A percentile compares a stretch with the other conserved stretches of the same genome.
These are phyloP conservation scores for Teunomyces pallodes DNA, from an alignment of 805 yeast genomes.

Conservation along the genomic window DNA sequence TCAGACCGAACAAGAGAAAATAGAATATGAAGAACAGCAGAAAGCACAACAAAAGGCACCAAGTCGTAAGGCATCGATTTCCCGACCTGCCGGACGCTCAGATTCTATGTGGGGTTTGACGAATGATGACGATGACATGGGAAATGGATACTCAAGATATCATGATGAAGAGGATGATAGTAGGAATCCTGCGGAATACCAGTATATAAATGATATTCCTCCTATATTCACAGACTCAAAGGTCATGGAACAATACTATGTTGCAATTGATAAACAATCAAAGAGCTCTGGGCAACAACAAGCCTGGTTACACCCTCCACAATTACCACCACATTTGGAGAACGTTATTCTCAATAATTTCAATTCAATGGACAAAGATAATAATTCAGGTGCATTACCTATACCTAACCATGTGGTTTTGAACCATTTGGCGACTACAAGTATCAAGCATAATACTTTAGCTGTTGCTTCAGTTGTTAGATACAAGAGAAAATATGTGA, in stretches of 20 bases:
- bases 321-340: conserved; percentile 94
- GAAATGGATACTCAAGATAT: conserved; percentile 73
- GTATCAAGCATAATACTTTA: conserved; percentile 87
- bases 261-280: conserved; percentile 69
- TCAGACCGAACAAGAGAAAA: conserved; percentile 17
- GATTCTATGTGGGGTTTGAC: conserved; percentile 66
- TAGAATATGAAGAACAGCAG: conserved; percentile 16
- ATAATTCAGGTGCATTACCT: conserved; percentile 84
- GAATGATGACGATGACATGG: conserved; percentile 77
- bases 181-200: conserved; percentile 15
- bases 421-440: conserved; percentile 93
- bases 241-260: conserved; percentile 82
- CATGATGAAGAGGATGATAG: conserved; percentile 52
- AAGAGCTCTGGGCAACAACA: conserved; percentile 56
- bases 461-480: conserved; percentile 92
- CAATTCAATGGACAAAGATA: conserved; percentile 59
- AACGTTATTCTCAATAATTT: conserved; percentile 83
- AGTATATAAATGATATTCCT: conserved; percentile 69
- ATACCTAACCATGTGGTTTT: conserved; percentile 94
- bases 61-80: conserved; percentile 30
- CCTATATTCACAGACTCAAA: conserved; percentile 82
- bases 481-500: conserved; percentile 83
- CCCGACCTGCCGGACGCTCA: conserved; percentile 33
- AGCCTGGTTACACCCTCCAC: conserved; percentile 88
- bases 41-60: conserved; percentile 15